Evolutionary conservation across 2,329 filamentous ascomycete genomes (phyloP), one percentile per base, ranked within the genome.

Genomic region (Aspergillus clavatus): DNA sequence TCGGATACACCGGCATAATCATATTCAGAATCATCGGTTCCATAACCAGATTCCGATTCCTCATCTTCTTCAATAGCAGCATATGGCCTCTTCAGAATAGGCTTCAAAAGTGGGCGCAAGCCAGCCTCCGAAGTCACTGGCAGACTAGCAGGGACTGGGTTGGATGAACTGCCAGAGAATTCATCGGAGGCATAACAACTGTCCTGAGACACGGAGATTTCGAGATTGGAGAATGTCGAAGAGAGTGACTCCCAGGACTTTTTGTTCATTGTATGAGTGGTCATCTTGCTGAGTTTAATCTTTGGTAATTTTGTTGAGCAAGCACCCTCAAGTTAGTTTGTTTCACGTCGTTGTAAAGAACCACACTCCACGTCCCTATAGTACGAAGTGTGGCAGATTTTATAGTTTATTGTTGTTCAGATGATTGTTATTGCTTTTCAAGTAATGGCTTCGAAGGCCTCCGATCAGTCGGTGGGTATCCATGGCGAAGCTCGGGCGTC

Each of bases 161-260:
- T 54, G 19, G 54, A 59, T n/a, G 65, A 65, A 11, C 58, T 53
- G 46, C 62, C 54, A 16, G 66, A 68, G 19, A 64, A 46, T 44
- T 67, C 65, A 46, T 69, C 66, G 10, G 66, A 69, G 38, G 59
- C 63, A 52, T 67, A 69, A 40, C 63, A 67, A 40, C 65, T 69
- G 56, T 69, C 66, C 27, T 66, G 66, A 23, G 64, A 67, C 21
- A 66, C 50, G 11, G 66, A 67, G 26, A 64, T 55, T 23, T 69
- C 65, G n/a, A 67, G 57, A 19, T 60, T 55, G 19, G 63, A 62
- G 23, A 68, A 65, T 12, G 59, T 53, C 38, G 66, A 66, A 16
- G 66, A 66, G 38, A 67, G 56, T 40, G 65, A 67, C 43, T 67
- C 62, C 65, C 65, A 69, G 24, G 61, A 63, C 47, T 58, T 58